Base-by-base conservation (phyloP, 768 basidiomycete genomes). In the Leccinellum rugosiceps region DNA sequence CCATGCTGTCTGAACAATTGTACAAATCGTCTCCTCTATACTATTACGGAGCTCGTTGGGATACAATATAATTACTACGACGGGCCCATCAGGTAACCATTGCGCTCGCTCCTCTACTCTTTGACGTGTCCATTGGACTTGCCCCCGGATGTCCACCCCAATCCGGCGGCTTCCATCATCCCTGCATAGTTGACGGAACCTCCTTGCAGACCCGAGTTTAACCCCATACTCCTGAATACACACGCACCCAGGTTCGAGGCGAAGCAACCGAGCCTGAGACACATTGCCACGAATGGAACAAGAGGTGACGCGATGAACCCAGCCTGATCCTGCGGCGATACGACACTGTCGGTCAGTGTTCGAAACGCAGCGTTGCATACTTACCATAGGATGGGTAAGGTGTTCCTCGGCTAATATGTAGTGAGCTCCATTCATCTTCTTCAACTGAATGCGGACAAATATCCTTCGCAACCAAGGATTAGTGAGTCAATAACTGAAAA, bases 331-430 rank as follows among this genome's bases (percentile, higher is more conserved):
- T 70, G 28, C 19, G 48, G 43, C 23, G 6, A 45, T n/a, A 44
- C 6, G 21, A 13, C 31, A 34, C 38, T 19, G 19, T 68, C 48
- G 58, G 19, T 68, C 45, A 59, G 17, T 26, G 21, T 25, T 21
- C 31, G 4, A 35, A 47, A 38, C 31, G 6, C 30, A 35, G 11
- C 2, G 15, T 8, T 28, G 44, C 17, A 31, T 13, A 15, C 61
- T 19, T 55, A 80, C 83, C 57, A 82, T 80, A 3, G 84, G 77
- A 61, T 82, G 81, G 59, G 80, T 81, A 55, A 83, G 79, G 63
- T 86, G 83, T 62, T 87, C 84, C 61, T 88, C 84, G 52, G 73
- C 67, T 1, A 71, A 62, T 48, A 88, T 86, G 49, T 78, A 77
- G 63, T 77, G 76, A 3, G 69, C 50, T 1, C 68, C 75, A 19